Evolutionary conservation across 202 grass and related monocot genomes (phyloP), one percentile per base, ranked within the genome.

Genomic region (Zoysia matrella): DNA sequence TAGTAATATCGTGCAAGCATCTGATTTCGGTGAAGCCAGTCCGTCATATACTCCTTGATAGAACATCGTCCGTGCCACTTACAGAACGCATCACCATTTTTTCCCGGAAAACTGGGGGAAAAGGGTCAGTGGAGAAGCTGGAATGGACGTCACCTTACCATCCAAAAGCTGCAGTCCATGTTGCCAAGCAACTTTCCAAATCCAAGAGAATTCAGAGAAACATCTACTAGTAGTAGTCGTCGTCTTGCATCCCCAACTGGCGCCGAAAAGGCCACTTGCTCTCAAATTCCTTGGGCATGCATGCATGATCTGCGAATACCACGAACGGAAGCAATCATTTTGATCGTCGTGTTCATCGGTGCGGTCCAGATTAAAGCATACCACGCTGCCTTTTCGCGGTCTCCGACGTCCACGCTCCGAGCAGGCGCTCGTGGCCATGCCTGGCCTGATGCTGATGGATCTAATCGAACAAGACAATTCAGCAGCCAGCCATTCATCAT

Each of bases 381-480:
- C 50, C 7, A 57, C 18, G 6, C 22, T n/a, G 11, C 45, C 47
- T 79, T 79, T 72, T 18, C 40, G 6, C 75, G 9, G 8, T 2
- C 6, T 72, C 60, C 43, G 6, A 30, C 12, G 67, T 30, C 71
- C 11, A n/a, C n/a, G 3, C 5, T 41, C 9, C 65, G 8, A 4
- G n/a, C 11, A 7, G 44, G n/a, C 30, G 75, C 16, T 51, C 53
- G 8, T 8, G 15, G 45, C 15, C 13, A 58, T 8, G 8, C 42
- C 8, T 18, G 68, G 47, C 12, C 1, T 60, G 52, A 18, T 54
- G 45, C 72, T 60, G 78, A 78, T 72, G 60, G 14, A 66, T 89
- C 87, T 67, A 86, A 82, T 78, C 67, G 78, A 78, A 86, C 87
- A 49, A 68, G 83, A 89, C 87, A 69, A 78, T 54, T 50, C 82